Evolutionary conservation across 352 stramenopile genomes (phyloP).

Genomic region (Globisporangium cylindrosporum): DNA sequence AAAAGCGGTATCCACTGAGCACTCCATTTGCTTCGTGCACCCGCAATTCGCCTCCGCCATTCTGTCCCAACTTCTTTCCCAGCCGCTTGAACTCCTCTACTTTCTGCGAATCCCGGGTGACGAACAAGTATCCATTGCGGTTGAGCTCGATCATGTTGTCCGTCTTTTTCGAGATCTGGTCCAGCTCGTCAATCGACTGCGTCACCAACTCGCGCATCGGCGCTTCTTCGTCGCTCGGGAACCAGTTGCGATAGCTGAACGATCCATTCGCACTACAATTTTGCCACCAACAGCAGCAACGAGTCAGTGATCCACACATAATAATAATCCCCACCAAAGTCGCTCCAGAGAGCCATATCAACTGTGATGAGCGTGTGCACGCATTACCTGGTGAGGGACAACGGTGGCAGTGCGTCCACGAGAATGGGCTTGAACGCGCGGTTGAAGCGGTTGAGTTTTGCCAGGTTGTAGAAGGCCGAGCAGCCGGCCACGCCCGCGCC

Average conservation of each 20-base stretch:
- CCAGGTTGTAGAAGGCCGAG: conserved; percentile 77
- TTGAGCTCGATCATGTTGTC: conserved; percentile 71
- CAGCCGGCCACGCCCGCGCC: conserved; percentile 70
- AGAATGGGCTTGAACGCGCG: conserved; percentile 67
- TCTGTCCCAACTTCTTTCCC: conserved; percentile 41
- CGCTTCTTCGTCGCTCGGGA: conserved; percentile 62
- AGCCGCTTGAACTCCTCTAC: conserved; percentile 47
- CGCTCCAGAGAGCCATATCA: not conserved
- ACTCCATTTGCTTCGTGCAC: conserved; percentile 31
- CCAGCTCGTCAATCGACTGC: conserved; percentile 72
- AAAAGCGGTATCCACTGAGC: conserved; percentile 46
- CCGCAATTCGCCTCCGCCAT: conserved; percentile 51
- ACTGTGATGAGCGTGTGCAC: not conserved
- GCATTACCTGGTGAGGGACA: conserved; percentile 61
- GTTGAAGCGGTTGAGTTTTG: conserved; percentile 61
- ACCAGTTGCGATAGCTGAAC: conserved; percentile 86
- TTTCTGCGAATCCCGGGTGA: conserved; percentile 50
- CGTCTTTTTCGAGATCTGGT: conserved; percentile 56
- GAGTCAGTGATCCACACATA: not conserved
- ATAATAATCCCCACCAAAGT: not conserved
- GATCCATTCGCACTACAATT: conserved; percentile 56
- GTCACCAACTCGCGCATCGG: conserved; percentile 67
- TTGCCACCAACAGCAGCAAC: not conserved
- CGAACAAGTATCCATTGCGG: conserved; percentile 79
- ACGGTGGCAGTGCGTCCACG: conserved; percentile 56